These are phyloP conservation scores for Petunia secreta DNA, from an alignment of 257 asterid species.

Conservation along the genomic window DNA sequence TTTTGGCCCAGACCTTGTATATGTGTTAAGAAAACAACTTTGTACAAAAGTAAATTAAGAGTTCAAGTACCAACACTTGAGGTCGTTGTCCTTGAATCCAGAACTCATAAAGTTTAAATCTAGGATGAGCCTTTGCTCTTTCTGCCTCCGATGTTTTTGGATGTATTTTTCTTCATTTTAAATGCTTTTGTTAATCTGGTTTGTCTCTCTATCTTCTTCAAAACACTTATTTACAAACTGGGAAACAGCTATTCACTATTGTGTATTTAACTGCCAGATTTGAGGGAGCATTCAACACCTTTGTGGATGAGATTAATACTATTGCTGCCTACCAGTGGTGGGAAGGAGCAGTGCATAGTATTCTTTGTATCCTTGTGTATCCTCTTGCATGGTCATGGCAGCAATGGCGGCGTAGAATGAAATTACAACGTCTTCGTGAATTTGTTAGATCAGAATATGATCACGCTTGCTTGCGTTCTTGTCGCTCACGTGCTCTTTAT, in stretches of 20 bases:
- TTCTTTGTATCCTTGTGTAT: constrained; percentile 81
- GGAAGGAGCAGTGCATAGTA: constrained; percentile 93
- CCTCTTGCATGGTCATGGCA: constrained; percentile 99
- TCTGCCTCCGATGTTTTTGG: constrained; percentile 14
- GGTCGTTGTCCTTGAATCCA: no score
- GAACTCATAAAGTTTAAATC: no score
- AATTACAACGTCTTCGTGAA: constrained; percentile 87
- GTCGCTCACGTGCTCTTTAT: constrained; percentile 99
- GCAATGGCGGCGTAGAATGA: constrained; percentile 94
- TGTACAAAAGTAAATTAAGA: no score
- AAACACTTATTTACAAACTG: constrained; percentile 13
- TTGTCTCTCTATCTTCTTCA: constrained; percentile 10
- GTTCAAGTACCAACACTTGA: no score
- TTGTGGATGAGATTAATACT: constrained; percentile 91
- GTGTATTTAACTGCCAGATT: constrained; percentile 60
- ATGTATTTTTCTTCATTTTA: not conserved
- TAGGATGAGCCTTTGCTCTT: not conserved
- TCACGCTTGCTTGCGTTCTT: constrained; percentile 98
- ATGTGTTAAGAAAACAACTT: no score
- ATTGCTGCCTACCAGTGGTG: constrained; percentile 98
- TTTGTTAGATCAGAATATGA: constrained; percentile 97
- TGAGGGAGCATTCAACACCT: constrained; percentile 85
- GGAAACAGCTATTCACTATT: constrained; percentile 20
- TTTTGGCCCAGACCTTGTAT: no score
- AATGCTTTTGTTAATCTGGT: not conserved